Evolutionary conservation across 169 alveolate genomes (phyloP).

Genomic region (Babesia bigemina): DNA sequence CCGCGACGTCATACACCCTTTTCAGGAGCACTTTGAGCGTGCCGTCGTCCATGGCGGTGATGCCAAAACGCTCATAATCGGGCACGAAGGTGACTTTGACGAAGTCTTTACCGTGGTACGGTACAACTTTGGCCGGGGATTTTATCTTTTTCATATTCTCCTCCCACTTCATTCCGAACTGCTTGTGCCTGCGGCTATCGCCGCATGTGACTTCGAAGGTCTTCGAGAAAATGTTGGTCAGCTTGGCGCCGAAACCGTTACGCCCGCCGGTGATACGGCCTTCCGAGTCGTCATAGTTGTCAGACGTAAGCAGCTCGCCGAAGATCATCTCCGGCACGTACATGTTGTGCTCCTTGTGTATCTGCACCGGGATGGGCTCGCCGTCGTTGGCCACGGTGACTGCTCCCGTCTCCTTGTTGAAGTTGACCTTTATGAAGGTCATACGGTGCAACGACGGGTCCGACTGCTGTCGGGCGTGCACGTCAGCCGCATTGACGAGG

Average conservation of each 20-base stretch:
- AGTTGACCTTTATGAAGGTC: slow-evolving; percentile 84
- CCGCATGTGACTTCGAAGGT: slow-evolving; percentile 95
- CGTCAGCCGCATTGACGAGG: slow-evolving; percentile 99
- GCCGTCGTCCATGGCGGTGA: slow-evolving; percentile 90
- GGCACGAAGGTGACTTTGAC: slow-evolving; percentile 96
- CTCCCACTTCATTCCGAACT: slow-evolving; percentile 87
- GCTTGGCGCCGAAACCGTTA: slow-evolving; percentile 99
- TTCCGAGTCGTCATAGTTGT: slow-evolving; percentile 97
- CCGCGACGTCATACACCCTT: slow-evolving; percentile 99
- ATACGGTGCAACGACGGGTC: slow-evolving; percentile 73
- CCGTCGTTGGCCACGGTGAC: slow-evolving; percentile 83
- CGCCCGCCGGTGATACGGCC: slow-evolving; percentile 99
- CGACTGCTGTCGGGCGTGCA: slow-evolving; percentile 86
- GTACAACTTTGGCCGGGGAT: slow-evolving; percentile 81
- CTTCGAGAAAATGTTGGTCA: slow-evolving; percentile 95
- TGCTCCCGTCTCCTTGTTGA: slow-evolving; percentile 74
- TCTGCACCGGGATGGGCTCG: slow-evolving; percentile 87
- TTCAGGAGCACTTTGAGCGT: slow-evolving; percentile 90
- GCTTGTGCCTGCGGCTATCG: slow-evolving; percentile 85
- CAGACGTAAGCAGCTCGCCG: slow-evolving; percentile 97
- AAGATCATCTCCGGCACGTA: slow-evolving; percentile 98
- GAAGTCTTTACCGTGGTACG: slow-evolving; percentile 83
- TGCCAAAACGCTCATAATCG: slow-evolving; percentile 91
- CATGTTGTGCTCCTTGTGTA: slow-evolving; percentile 95
- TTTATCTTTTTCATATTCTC: slow-evolving; percentile 88